Evolutionary conservation across 2,329 filamentous ascomycete species (phyloP).

Genomic region (Aspergillus carbonarius): DNA sequence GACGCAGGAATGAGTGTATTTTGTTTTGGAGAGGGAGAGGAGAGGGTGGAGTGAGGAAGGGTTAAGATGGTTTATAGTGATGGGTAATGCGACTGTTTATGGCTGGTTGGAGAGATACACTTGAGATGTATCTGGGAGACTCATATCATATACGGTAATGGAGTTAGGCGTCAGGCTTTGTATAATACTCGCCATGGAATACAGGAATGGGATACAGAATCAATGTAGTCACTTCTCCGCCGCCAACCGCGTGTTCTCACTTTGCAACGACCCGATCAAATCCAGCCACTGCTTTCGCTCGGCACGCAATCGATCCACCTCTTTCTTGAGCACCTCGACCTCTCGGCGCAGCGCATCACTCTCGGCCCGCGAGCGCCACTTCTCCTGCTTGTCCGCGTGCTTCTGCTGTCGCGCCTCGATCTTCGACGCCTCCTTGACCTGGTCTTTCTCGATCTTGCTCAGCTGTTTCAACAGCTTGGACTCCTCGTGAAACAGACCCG

Average conservation of each 20-base stretch:
- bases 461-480: slow-evolving; percentile 40
- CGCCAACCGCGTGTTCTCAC: slow-evolving; percentile 55
- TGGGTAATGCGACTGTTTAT: background rate
- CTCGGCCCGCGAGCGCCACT: slow-evolving; percentile 40
- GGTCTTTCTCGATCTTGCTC: slow-evolving; percentile 43
- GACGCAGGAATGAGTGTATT: slow-evolving; percentile 1
- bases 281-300: slow-evolving; percentile 52
- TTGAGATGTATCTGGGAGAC: too few relatives aligned
- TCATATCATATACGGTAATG: too few relatives aligned
- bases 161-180: too few relatives aligned
- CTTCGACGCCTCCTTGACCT: slow-evolving; percentile 42
- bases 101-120: too few relatives aligned
- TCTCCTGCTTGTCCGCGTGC: slow-evolving; percentile 45
- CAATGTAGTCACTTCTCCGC: background rate
- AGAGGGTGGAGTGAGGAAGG: background rate
- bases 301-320: slow-evolving; percentile 47
- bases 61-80: background rate
- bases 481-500: slow-evolving; percentile 33
- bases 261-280: slow-evolving; percentile 57
- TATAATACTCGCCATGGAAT: background rate
- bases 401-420: slow-evolving; percentile 40
- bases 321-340: slow-evolving; percentile 48
- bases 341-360: slow-evolving; percentile 50
- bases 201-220: too few relatives aligned
- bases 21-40: background rate